Evolutionary conservation across 306 rosid species (phyloP), one percentile per base, ranked within the genome.

Genomic region (Quercus berberidifolia): DNA sequence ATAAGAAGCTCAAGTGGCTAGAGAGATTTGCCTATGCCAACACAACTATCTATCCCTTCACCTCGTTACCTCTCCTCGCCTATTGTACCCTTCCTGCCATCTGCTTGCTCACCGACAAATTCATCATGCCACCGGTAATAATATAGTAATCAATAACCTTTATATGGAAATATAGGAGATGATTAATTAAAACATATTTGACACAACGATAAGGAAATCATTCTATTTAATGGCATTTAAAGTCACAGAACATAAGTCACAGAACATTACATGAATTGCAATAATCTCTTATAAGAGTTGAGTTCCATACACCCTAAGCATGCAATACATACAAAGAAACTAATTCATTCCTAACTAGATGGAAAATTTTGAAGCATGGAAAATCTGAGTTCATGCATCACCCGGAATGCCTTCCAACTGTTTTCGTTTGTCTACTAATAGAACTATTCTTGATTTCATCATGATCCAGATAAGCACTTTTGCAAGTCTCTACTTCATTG

Each of bases 11-110:
- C 78, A 92, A 91, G 85, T 94, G 99, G 99, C 99, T 94, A 0
- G 97, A 94, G 97, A 76, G 99, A 63, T 90, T 92, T 26, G 84
- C 99, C 80, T 94, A 94, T 74, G 92, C 86, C 70, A 94, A 94
- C 90, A 94, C 99, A 73, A 94, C 99, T 5, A 87, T 94, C 83
- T 94, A 94, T 73, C 99, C 99, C 59, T 94, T 92, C 94, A 94
- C 97, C 75, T 92, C 97, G 71, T 74, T 94, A 58, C 95, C 99
- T 82, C 97, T 94, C 41, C 91, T 95, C 46, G 95, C 97, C 83
- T 92, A 95, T 76, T 91, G 97, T 80, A 78, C 89, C 76, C 90
- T 95, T 85, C 99, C 99, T 43, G 99, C 97, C 52, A 78, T 92
- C 77, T 95, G 98, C 87, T 90, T 95, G 83, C 98, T 92, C 93